Evolutionary conservation across 2,329 filamentous ascomycete species (phyloP), one percentile per base, ranked within the genome.

Genomic region (Fusarium begoniae): DNA sequence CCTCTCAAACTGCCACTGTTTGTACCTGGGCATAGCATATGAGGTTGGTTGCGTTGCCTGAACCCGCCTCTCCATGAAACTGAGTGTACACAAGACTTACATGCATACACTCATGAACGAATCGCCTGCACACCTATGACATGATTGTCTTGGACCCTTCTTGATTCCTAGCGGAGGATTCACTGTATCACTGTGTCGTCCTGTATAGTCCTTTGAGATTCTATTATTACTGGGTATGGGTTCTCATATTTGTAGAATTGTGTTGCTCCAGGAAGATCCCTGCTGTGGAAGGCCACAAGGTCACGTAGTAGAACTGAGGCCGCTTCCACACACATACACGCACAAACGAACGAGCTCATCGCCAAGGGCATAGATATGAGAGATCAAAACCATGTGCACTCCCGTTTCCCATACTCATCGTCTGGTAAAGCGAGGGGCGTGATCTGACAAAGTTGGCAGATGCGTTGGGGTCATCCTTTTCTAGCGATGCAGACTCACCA

Each of bases 321-420:
- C 54, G 20, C 37, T 35, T 28, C 64, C 55, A 58, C 43, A 51
- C 45, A 28, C 32, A 51, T 24, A 32, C 48, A 51, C 22, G 6
- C 22, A 35, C 48, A 20, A 45, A 65, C 38, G 43, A 28, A n/a
- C 17, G 26, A 35, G 14, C 30, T 24, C 40, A 24, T 41, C 7
- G 30, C 37, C 37, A 38, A 43, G 15, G 32, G 18, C 17, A 22
- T 38, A 8, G 47, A 57, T 62, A 73, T 45, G 72, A 74, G 45
- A 74, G 62, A 28, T 73, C 72, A 26, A 74, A 74, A 12, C 72
- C 72, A 60, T 74, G 72, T 32, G 72, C 57, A 43, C 63, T 51
- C 18, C 72, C 72, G 22, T 70, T 74, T 6, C 72, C 72, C 72
- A 75, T 74, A 26, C 53, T 63, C 60, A 74, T 74, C 20, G 22